Evolutionary conservation across 768 basidiomycete genomes (phyloP).

Genomic region (Psilocybe cubensis): DNA sequence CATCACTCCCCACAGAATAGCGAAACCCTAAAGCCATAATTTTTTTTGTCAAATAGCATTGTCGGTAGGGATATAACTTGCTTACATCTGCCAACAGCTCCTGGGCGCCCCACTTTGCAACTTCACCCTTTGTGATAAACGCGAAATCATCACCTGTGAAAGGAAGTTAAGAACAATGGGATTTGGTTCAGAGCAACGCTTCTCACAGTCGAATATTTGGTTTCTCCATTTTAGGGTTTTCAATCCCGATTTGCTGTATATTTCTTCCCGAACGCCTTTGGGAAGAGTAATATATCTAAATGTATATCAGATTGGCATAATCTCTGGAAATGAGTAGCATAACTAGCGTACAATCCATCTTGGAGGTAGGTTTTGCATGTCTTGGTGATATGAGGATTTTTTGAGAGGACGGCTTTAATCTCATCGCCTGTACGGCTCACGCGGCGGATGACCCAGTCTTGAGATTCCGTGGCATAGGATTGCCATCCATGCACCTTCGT

Average conservation of each 20-base stretch:
- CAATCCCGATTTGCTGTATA: neutral
- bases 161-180: neutral
- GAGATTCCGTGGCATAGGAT: neutral
- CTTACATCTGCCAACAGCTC: neutral
- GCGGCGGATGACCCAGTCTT: neutral
- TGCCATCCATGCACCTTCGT: neutral
- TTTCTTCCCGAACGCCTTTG: neutral
- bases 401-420: neutral
- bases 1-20: neutral
- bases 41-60: neutral
- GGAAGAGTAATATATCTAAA: neutral
- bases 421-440: neutral
- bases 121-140: neutral
- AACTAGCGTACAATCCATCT: neutral
- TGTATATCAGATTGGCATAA: neutral
- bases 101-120: neutral
- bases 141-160: slow-evolving; percentile 1
- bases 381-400: neutral
- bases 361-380: neutral
- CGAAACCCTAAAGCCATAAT: neutral
- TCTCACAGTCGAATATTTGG: neutral
- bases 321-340: neutral
- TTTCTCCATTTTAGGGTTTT: neutral
- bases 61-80: neutral
- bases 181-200: too few species aligned